Evolutionary conservation across 2,329 filamentous ascomycete species (phyloP).

Genomic region (Calonectria montana): DNA sequence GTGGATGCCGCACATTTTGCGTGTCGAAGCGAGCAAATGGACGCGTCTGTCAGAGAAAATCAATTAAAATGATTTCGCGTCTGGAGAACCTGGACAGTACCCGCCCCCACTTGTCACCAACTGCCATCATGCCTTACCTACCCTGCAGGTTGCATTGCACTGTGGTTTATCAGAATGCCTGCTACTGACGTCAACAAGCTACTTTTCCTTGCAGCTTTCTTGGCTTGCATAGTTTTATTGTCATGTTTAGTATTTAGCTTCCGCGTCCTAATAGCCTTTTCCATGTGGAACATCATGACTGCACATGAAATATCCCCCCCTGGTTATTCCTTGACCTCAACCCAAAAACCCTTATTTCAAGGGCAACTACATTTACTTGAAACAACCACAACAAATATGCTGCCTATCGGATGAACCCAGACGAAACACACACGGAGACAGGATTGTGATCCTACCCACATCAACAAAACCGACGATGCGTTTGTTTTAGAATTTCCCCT

Average conservation of each 20-base stretch:
- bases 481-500: not conserved
- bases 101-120: not conserved
- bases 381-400: not conserved
- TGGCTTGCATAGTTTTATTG: not conserved
- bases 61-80: constrained; percentile 13
- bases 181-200: too few species aligned
- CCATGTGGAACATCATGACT: not conserved
- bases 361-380: not conserved
- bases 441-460: not conserved
- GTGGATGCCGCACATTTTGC: constrained; percentile 72
- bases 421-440: not conserved
- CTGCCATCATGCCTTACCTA: not conserved
- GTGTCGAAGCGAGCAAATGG: constrained; percentile 23
- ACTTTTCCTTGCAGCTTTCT: not conserved
- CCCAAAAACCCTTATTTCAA: not conserved
- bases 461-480: not conserved
- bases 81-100: not conserved
- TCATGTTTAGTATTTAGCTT: not conserved
- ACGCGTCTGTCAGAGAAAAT: constrained; percentile 25
- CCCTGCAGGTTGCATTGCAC: constrained; percentile 1
- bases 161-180: not conserved
- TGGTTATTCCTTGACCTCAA: not conserved
- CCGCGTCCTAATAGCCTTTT: too few species aligned
- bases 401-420: not conserved
- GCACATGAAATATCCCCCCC: not conserved